Evolutionary conservation across 768 basidiomycete genomes (phyloP), one percentile per base, ranked within the genome.

Genomic region (Butyriboletus loyo): DNA sequence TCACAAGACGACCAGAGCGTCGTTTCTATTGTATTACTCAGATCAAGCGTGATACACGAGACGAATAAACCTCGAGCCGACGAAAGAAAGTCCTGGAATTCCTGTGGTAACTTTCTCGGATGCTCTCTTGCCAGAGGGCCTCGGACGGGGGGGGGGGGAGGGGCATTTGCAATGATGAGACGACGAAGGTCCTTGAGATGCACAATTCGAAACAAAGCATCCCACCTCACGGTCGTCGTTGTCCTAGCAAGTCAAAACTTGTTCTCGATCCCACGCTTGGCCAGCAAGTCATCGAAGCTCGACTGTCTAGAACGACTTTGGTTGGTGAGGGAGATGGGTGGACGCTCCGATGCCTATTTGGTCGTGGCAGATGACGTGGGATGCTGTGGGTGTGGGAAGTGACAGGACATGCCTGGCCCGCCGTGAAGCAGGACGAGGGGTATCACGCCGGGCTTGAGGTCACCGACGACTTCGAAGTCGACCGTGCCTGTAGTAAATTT

Each of bases 211-310:
- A 0, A 68, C 77, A 11, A 11, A 83, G 69, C 64, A 79, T 78
- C 0, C 77, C 79, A 10, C 82, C 81, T 81, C 81, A 83, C 4
- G 79, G 80, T 30, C 82, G 80, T 0, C 82, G 80, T 30, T 82
- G 80, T 0, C 82, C 82, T 3, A 78, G 54, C 5, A 83, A 53
- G 49, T 74, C 70, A 58, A 58, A 73, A 82, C 3, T 59, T 59
- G 14, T 67, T 62, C 19, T 66, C 42, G 49, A 82, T 71, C 1
- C 65, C 71, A 22, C 83, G 67, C 34, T 76, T 61, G 5, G 51
- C 46, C 31, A 81, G 39, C n/a, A 83, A 56, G 53, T 79, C 80
- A 34, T 71, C 67, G 28, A 84, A 84, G 71, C 17, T 76, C 71
- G 43, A 73, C 65, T 17, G 73, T 75, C 77, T 75, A 75, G 56